Evolutionary conservation across 768 basidiomycete genomes (phyloP), one percentile per base, ranked within the genome.

Genomic region (Leccinum fibrillosum): DNA sequence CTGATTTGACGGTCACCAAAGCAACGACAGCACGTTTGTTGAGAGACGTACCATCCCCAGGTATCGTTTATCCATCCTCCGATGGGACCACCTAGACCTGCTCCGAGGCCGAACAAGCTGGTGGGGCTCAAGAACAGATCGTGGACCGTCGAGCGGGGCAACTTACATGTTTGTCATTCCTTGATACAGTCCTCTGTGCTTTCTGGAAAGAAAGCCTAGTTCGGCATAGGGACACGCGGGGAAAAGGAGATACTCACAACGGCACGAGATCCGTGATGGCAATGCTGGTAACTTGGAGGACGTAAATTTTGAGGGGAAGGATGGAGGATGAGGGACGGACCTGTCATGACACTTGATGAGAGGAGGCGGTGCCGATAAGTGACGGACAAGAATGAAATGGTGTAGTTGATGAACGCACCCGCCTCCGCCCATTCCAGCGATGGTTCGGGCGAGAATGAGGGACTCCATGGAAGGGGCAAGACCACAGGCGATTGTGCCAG

Each of bases 391-490:
- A 6, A 11, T 25, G 6, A 25, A 37, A 2, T 26, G 35, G 25
- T 5, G 9, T 8, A 30, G 50, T 12, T 47, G 42, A 51, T 42
- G 3, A 23, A 83, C 88, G 74, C 70, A 91, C 86, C 92, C 89
- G 73, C 92, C 94, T 56, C 94, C 92, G 56, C 92, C 94, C 85
- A 92, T 91, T 51, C 94, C 94, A 26, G 94, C 93, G 47, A 97
- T 74, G 3, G 91, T 86, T 12, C 95, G 84, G 56, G 89, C 90
- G 44, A 80, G 79, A 60, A 96, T 92, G 54, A 97, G 80, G 12
- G 80, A 71, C 61, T 84, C 81, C 94, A 98, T 96, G 6, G 87
- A 89, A 9, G 89, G 85, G 44, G 93, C 95, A 44, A 94, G 64
- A 1, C 92, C 96, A 68, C 94, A 98, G 15, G 87, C 78, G 44